Conservation (phyloP, 192 early-diverging fungal species). For the Fimicolochytrium jonesii region DNA sequence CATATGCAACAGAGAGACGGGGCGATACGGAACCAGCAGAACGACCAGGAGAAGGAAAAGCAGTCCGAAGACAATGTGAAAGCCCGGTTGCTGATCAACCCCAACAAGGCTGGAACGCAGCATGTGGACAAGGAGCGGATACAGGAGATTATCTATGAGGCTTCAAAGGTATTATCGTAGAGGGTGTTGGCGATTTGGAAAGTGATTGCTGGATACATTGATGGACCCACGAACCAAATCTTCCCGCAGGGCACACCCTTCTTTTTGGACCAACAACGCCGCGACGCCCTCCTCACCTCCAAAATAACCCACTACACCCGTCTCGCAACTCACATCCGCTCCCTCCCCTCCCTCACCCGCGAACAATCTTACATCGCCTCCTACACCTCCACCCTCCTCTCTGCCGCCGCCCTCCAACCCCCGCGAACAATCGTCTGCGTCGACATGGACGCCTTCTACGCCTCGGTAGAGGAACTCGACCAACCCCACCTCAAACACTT, state of each 20-base stretch:
- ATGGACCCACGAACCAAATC: too few species aligned
- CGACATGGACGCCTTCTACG: constrained; percentile 70
- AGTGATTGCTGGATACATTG: neutral
- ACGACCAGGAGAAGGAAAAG: too few species aligned
- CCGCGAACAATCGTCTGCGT: constrained; percentile 55
- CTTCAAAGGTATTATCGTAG: constrained; percentile 45
- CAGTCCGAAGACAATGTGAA: neutral
- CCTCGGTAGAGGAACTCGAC: constrained; percentile 67
- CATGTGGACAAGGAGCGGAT: constrained; percentile 44
- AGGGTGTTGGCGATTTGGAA: too few species aligned
- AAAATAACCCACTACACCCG: too few species aligned
- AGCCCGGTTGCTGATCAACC: constrained; percentile 22
- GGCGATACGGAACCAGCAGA: too few species aligned
- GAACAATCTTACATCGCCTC: too few species aligned
- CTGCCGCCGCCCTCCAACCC: too few species aligned
- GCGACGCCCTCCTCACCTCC: constrained; percentile 35
- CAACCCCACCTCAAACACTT: constrained; percentile 50
- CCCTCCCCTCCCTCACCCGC: too few species aligned
- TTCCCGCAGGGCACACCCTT: constrained; percentile 43
- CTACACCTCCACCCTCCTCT: too few species aligned
- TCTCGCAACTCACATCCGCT: too few species aligned
- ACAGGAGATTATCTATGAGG: constrained; percentile 54
- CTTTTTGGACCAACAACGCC: constrained; percentile 47
- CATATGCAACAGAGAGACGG: too few species aligned
- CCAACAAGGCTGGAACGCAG: constrained; percentile 46